A percentile compares a stretch with the other conserved stretches of the same genome.
Evolutionary conservation across 306 rosid species (phyloP).

Genomic region (Sicyos baderoa): DNA sequence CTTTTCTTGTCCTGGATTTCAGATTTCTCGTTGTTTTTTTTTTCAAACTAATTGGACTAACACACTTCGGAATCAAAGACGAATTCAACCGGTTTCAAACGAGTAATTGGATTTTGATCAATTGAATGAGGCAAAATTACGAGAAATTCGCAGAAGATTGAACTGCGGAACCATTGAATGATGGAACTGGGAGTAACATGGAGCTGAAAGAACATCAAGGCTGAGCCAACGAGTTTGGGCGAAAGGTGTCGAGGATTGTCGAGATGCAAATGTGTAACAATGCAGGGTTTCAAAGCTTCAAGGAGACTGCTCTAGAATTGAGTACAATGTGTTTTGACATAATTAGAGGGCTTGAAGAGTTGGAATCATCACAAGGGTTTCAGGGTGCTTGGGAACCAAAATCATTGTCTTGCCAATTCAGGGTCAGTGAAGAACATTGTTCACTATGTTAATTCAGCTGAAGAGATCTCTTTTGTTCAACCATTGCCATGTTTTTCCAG

Average conservation of each 20-base stretch:
- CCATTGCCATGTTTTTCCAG: conserved; percentile 62
- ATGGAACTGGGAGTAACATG: conserved; percentile 31
- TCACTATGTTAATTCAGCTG: conserved; percentile 26
- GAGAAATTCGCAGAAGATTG: not conserved
- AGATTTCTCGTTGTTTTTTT: too few species aligned
- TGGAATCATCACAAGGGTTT: conserved; percentile 52
- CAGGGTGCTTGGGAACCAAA: conserved; percentile 30
- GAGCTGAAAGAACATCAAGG: conserved; percentile 26
- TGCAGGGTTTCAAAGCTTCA: conserved; percentile 46
- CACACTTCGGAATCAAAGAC: too few species aligned
- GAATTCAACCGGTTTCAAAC: not conserved
- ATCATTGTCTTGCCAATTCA: conserved; percentile 32
- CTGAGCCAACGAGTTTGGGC: conserved; percentile 43
- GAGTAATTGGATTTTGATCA: not conserved
- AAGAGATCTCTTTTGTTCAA: conserved; percentile 62
- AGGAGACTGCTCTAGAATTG: conserved; percentile 54
- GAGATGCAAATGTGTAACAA: conserved; percentile 62
- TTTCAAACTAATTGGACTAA: too few species aligned
- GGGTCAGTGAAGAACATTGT: conserved; percentile 32
- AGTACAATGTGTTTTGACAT: conserved; percentile 62
- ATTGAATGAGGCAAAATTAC: not conserved
- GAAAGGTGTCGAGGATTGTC: conserved; percentile 45
- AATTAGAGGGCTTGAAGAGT: conserved; percentile 49
- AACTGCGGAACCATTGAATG: conserved; percentile 34
- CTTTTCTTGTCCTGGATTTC: too few species aligned